phyloP scores from a whole-genome alignment of 2,329 filamentous ascomycete species.

The Sclerotinia borealis region DNA sequence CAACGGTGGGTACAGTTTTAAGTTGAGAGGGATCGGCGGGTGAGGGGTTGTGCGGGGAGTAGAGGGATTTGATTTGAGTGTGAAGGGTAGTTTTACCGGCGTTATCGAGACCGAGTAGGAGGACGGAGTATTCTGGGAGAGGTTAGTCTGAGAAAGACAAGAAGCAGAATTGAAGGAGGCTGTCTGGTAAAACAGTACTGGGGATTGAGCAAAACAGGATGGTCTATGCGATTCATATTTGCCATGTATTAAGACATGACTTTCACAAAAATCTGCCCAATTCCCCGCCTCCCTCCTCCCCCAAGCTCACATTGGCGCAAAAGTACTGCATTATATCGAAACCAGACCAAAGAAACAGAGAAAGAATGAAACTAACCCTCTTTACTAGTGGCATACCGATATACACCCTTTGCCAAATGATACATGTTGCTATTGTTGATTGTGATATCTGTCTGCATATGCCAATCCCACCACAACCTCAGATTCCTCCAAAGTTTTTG shows the following conservation, averaged over 20 bases:
- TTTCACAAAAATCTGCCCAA: not conserved
- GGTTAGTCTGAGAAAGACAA: not conserved
- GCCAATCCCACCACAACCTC: not conserved
- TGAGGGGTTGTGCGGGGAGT: slow-evolving; percentile 55
- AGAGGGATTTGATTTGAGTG: slow-evolving; percentile 89
- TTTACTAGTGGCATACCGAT: slow-evolving; percentile 93
- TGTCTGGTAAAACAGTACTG: not conserved
- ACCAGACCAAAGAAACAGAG: not conserved
- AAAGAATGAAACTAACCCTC: slow-evolving; percentile 56
- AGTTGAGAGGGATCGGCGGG: slow-evolving; percentile 54
- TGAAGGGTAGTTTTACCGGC: slow-evolving; percentile 98
- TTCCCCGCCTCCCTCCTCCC: too few species aligned
- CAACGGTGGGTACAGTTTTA: slow-evolving; percentile 93
- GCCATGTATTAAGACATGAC: not conserved
- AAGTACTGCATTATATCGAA: not conserved
- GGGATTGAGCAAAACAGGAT: not conserved
- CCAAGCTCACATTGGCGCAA: not conserved
- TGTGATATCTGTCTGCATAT: not conserved
- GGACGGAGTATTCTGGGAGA: slow-evolving; percentile 80
- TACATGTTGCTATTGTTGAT: slow-evolving; percentile 58
- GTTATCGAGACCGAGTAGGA: slow-evolving; percentile 95
- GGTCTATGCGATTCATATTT: not conserved
- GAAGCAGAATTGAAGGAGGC: not conserved
- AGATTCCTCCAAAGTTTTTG: not conserved
- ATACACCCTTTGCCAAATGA: slow-evolving; percentile 90